Evolutionary conservation across 176 grass and related monocot species (phyloP), one percentile per base, ranked within the genome.

Genomic region (Musa schizocarpa): DNA sequence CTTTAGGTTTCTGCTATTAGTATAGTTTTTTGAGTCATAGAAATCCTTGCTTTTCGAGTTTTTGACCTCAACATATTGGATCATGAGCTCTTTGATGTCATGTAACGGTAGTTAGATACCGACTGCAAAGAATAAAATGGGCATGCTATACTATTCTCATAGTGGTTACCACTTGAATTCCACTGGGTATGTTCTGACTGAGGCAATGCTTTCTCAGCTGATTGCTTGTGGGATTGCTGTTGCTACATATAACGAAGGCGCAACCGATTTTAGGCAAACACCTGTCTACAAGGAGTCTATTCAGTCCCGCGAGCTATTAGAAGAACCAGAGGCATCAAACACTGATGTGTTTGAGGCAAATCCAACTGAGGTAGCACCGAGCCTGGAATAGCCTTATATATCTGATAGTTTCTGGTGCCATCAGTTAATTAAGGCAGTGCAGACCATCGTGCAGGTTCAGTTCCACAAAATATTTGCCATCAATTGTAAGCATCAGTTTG

Each of bases 331-430:
- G 58, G 86, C 86, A 64, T 94, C 95, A 48, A 29, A 82, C 26
- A 71, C 84, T 11, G 95, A 99, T n/a, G 91, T 99, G 53, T 99
- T 99, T 52, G 95, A 99, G 77, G 90, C 86, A 29, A 99, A 99
- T 71, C 95, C 95, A 48, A 99, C 95, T 26, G 95, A 99, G 83
- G 95, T 87, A 53, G 95, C 91, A 53, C 95, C 91, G 26, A 48
- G 82, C 80, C 74, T 94, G 25, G 91, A 99, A 83, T 99, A 99
- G 85, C 77, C 57, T 13, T 9, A 50, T 52, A 48, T 14, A 61
- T 43, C 34, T 43, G 57, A 7, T n/a, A n/a, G 8, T 19, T 19
- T 61, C 7, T 2, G 7, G 16, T 17, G 13, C 57, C 57, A n/a
- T 61, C 2, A 61, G 57, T 61, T 57, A 57, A 57, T 57, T 43